phyloP scores from a whole-genome alignment of 768 basidiomycete genomes.

The Calocera viscosa region DNA sequence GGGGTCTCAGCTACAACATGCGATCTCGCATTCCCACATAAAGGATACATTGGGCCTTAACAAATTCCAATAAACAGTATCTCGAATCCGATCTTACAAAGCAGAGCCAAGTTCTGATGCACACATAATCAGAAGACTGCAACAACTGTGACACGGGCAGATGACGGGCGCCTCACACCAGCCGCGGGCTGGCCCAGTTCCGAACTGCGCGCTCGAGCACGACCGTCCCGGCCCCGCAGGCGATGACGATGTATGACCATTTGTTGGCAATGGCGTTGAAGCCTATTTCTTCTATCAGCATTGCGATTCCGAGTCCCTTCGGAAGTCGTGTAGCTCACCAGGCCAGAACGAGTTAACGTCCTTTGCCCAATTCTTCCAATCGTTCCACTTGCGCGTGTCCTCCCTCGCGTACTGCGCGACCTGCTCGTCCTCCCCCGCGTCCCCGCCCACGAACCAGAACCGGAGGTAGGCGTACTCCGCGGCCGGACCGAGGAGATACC shows the following conservation, averaged over 20 bases:
- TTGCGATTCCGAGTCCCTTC: background rate
- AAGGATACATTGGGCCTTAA: no score
- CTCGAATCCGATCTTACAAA: no score
- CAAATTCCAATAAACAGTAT: no score
- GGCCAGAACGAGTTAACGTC: constrained; percentile 23
- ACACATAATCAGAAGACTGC: no score
- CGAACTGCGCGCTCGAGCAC: background rate
- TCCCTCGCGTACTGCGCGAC: constrained; percentile 15
- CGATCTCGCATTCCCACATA: no score
- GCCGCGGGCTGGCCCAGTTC: background rate
- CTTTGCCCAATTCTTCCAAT: constrained; percentile 10
- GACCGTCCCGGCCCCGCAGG: background rate
- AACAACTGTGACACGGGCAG: no score
- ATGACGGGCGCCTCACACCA: background rate
- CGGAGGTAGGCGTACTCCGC: constrained; percentile 20
- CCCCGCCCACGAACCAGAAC: constrained; percentile 18
- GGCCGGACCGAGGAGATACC: constrained; percentile 20
- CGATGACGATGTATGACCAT: background rate
- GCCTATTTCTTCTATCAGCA: background rate
- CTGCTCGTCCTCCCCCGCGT: constrained; percentile 21
- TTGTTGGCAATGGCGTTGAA: background rate
- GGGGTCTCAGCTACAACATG: no score
- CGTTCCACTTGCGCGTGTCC: constrained; percentile 16
- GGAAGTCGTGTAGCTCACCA: background rate
- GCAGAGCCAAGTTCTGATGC: no score